phyloP scores from a whole-genome alignment of 2,329 filamentous ascomycete genomes.

The Berkeleyomyces rouxiae region DNA sequence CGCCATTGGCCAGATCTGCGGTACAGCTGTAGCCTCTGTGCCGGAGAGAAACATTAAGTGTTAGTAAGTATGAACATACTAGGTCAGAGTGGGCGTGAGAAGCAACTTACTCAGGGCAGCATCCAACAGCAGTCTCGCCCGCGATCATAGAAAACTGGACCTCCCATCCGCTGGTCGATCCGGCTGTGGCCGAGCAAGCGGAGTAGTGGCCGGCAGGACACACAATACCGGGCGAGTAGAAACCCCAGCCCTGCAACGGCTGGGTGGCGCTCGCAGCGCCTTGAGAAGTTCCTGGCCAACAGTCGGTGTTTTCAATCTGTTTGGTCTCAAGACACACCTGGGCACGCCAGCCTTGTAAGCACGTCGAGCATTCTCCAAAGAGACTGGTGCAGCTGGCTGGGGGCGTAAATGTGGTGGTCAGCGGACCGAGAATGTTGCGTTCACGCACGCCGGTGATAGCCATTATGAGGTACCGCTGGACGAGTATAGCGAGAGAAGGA shows the following conservation, averaged over 20 bases:
- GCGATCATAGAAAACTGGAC: conserved; percentile 18
- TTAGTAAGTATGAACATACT: conserved; percentile 5
- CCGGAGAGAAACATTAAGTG: background rate
- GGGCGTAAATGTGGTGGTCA: conserved; percentile 15
- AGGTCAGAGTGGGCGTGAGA: background rate
- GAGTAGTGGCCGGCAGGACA: conserved; percentile 21
- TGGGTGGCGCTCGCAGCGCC: conserved; percentile 2
- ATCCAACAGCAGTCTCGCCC: conserved; percentile 21
- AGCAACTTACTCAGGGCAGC: conserved; percentile 20
- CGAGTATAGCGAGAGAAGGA: background rate
- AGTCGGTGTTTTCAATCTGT: conserved; percentile 11
- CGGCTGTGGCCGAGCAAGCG: conserved; percentile 19
- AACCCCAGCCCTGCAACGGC: conserved; percentile 18
- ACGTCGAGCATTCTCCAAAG: conserved; percentile 7
- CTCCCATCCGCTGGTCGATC: conserved; percentile 16
- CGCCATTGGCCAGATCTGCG: conserved; percentile 16
- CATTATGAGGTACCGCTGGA: conserved; percentile 1
- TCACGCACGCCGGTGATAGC: conserved; percentile 8
- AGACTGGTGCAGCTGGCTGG: conserved; percentile 12
- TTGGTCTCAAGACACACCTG: conserved; percentile 8
- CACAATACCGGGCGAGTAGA: conserved; percentile 22
- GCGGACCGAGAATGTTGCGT: conserved; percentile 14
- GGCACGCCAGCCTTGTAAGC: conserved; percentile 5
- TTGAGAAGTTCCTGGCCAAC: conserved; percentile 6
- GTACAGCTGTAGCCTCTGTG: conserved; percentile 15